A percentile compares a stretch with the other conserved stretches of the same genome.
These are phyloP conservation scores for Allium sativum DNA, from an alignment of 106 monocot species.

Conservation along the genomic window DNA sequence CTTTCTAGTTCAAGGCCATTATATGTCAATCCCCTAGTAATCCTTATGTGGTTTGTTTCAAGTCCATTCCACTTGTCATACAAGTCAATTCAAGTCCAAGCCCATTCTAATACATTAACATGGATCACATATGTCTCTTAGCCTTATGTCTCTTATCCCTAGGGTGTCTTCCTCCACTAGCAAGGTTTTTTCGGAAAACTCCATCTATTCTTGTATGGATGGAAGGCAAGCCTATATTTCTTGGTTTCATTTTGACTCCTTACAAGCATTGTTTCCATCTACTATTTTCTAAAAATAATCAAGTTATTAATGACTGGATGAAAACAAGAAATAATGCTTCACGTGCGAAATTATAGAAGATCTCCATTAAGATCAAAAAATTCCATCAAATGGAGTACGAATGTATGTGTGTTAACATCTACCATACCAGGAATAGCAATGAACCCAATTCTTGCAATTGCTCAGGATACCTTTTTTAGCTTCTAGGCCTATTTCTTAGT, in stretches of 20 bases:
- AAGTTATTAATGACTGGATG: constrained; percentile 2
- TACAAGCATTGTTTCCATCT: constrained; percentile 1
- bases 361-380: neutral
- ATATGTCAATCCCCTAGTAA: too few species aligned
- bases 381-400: constrained; percentile 1
- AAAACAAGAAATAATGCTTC: neutral
- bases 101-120: too few species aligned
- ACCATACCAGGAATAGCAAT: neutral
- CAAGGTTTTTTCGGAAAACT: too few species aligned
- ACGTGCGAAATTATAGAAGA: constrained; percentile 6
- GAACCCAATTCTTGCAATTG: constrained; percentile 1
- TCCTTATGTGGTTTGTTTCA: too few species aligned
- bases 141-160: too few species aligned
- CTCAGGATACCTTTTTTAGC: constrained; percentile 1
- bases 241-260: constrained; percentile 1
- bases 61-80: too few species aligned
- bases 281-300: constrained; percentile 2
- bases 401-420: neutral
- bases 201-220: too few species aligned
- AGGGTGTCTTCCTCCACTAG: too few species aligned
- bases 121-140: too few species aligned
- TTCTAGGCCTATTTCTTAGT: neutral
- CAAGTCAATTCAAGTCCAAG: too few species aligned
- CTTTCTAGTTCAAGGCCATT: too few species aligned
- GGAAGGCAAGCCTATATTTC: neutral